phyloP scores from a whole-genome alignment of 2,329 filamentous ascomycete genomes.

The Sclerotinia borealis region DNA sequence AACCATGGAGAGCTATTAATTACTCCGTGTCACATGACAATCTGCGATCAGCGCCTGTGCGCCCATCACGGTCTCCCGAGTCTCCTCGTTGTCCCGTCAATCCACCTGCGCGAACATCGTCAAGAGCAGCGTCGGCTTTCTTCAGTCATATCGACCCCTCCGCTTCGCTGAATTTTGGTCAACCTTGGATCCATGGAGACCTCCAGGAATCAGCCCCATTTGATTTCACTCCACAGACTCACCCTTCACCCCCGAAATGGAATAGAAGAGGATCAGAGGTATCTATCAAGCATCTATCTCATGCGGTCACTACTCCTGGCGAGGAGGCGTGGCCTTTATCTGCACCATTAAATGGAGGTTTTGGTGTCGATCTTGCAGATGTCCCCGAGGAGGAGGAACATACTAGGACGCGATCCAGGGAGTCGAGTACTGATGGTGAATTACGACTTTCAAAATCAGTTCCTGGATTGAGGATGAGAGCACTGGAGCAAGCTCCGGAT shows the following conservation, averaged over 20 bases:
- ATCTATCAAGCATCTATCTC: conserved; percentile 27
- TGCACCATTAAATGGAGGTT: conserved; percentile 20
- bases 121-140: conserved; percentile 47
- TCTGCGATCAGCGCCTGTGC: conserved; percentile 38
- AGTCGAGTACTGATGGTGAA: conserved; percentile 24
- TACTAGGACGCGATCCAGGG: conserved; percentile 22
- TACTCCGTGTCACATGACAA: conserved; percentile 33
- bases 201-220: conserved; percentile 43
- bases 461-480: conserved; percentile 34
- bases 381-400: conserved; percentile 55
- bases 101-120: conserved; percentile 50
- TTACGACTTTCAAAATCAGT: conserved; percentile 29
- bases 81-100: conserved; percentile 37
- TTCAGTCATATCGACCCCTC: conserved; percentile 48
- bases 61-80: conserved; percentile 44
- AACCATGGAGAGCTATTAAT: conserved; percentile 31
- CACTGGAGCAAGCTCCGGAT: conserved; percentile 11
- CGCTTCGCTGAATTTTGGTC: conserved; percentile 39
- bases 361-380: conserved; percentile 42
- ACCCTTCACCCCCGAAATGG: conserved; percentile 22
- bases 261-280: conserved; percentile 27
- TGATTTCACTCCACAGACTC: conserved; percentile 18
- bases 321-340: conserved; percentile 42
- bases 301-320: conserved; percentile 40
- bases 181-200: conserved; percentile 37